Base-by-base conservation (phyloP, 768 basidiomycete species). In the Hirschioporus abietinus region DNA sequence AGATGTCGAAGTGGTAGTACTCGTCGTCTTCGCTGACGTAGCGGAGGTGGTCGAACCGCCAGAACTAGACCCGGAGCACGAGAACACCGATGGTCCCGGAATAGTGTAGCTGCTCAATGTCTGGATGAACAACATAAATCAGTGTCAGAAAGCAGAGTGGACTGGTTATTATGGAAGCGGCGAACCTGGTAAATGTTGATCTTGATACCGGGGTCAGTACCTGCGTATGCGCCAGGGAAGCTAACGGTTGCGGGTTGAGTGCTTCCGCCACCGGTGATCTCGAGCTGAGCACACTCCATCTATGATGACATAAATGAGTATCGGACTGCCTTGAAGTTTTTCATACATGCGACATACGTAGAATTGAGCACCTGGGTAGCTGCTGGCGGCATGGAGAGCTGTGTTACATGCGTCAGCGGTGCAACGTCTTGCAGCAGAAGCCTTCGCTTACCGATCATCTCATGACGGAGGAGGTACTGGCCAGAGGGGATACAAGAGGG, bases 331-430 rank as follows among this genome's bases (percentile, higher is more conserved):
- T 52, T 5, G 6, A 20, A 5, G 42, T 15, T 52, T 20, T 15
- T n/a, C n/a, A 20, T 15, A 20, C 20, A 52, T 15, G 69, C 4
- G 71, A 65, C 78, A 63, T 66, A 82, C 84, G 69, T 86, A 87
- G 76, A 87, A 77, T 66, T 86, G 84, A 24, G 86, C 86, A 42
- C 86, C 85, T 36, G 83, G 84, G 70, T 84, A 85, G n/a, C 69
- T 76, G 5, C 68, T 64, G 0, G 82, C 83, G 18, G 72, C 80
- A 67, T 82, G 83, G 36, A 84, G 74, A 63, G 82, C 83, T 52
- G 42, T 52, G 20, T 20, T 15, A 10, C 42, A 52, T 3, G 12
- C 12, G 42, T 52, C 12, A 30, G 30, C 30, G 8, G 30, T 3
- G 30, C 8, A 30, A 30, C 8, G 2, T 2, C 8, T 30, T 30